These are phyloP conservation scores for Tolypocladium nubicola DNA, from an alignment of 2,329 filamentous ascomycete genomes.

Conservation along the genomic window DNA sequence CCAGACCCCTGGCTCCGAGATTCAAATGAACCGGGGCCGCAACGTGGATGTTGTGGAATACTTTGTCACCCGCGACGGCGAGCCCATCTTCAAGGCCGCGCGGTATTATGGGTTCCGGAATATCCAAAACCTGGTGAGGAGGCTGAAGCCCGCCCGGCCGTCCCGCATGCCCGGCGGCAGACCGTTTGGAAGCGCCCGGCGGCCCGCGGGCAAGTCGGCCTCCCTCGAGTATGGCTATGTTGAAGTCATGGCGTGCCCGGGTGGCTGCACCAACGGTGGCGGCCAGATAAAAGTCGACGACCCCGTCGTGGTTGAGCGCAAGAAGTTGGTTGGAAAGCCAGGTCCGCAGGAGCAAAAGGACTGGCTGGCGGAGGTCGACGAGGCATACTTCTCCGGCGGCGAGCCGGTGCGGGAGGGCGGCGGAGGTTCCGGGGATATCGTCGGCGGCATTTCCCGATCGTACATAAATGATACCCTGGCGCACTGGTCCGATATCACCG, in stretches of 20 bases:
- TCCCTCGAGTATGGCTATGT: constrained; percentile 75
- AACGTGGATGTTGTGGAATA: constrained; percentile 92
- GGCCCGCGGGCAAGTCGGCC: constrained; percentile 36
- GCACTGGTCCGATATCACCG: constrained; percentile 67
- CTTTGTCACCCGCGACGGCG: constrained; percentile 46
- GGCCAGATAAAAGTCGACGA: constrained; percentile 91
- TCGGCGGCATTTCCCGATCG: constrained; percentile 56
- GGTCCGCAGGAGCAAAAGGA: constrained; percentile 74
- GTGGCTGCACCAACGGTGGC: constrained; percentile 96
- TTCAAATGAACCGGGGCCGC: constrained; percentile 64
- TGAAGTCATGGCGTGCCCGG: constrained; percentile 97
- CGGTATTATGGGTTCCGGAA: constrained; percentile 97
- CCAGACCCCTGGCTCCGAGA: constrained; percentile 58
- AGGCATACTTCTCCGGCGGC: constrained; percentile 78
- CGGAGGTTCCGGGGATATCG: constrained; percentile 23
- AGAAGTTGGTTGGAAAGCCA: constrained; percentile 40
- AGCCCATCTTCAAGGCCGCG: constrained; percentile 65
- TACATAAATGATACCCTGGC: constrained; percentile 58
- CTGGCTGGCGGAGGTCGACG: constrained; percentile 74
- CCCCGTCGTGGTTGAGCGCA: constrained; percentile 45
- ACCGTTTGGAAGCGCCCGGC: constrained; percentile 44
- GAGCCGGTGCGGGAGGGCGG: constrained; percentile 30
- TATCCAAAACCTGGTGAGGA: constrained; percentile 94
- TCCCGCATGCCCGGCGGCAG: constrained; percentile 73
- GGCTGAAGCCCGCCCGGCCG: constrained; percentile 67